Conservation (phyloP, 2,329 filamentous ascomycete species). For the Trichothecium roseum region DNA sequence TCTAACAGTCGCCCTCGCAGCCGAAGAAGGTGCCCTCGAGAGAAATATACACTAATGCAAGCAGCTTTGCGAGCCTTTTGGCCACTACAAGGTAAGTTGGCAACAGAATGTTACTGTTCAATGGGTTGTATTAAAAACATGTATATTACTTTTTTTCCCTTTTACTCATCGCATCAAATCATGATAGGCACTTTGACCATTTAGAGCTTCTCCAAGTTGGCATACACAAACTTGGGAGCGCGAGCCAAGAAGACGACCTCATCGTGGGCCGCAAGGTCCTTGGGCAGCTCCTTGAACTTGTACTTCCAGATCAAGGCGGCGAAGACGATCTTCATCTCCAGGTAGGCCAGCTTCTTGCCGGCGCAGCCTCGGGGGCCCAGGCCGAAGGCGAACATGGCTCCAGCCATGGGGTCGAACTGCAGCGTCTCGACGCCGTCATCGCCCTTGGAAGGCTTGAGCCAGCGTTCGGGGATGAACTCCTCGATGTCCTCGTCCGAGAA, state of each 20-base stretch:
- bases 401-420: constrained; percentile 17
- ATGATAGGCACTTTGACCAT: too few species aligned
- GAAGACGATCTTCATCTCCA: constrained; percentile 15
- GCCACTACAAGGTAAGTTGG: too few species aligned
- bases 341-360: constrained; percentile 17
- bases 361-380: constrained; percentile 23
- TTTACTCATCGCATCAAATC: too few species aligned
- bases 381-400: constrained; percentile 22
- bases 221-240: too few species aligned
- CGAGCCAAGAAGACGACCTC: not conserved
- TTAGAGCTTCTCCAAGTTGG: too few species aligned
- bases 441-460: constrained; percentile 1
- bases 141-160: too few species aligned
- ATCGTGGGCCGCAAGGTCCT: constrained; percentile 9
- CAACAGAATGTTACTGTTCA: too few species aligned
- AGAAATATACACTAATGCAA: too few species aligned
- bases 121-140: too few species aligned
- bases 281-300: constrained; percentile 9
- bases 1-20: too few species aligned
- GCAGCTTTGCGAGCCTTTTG: too few species aligned
- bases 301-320: constrained; percentile 17
- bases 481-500: constrained; percentile 8
- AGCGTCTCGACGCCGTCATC: not conserved
- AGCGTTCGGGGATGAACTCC: constrained; percentile 5
- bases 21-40: too few species aligned